These are phyloP conservation scores for Sporothrix variecibatus DNA, from an alignment of 2,329 filamentous ascomycete species.

Conservation along the genomic window DNA sequence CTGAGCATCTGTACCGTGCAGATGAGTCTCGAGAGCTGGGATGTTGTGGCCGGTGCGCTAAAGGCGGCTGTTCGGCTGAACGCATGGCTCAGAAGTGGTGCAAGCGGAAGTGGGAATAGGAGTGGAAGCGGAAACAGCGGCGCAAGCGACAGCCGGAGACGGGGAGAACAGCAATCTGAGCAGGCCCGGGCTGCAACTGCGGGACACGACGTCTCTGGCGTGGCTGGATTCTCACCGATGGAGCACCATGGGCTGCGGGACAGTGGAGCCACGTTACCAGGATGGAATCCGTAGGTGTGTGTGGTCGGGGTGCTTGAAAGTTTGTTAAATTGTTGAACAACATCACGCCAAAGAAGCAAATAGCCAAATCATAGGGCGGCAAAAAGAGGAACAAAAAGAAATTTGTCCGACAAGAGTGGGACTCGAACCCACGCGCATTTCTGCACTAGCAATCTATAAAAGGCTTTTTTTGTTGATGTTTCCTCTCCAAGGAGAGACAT, in stretches of 20 bases:
- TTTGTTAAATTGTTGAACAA: not conserved
- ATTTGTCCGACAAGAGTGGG: not conserved
- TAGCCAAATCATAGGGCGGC: no score
- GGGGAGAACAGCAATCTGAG: not conserved
- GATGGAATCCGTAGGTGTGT: not conserved
- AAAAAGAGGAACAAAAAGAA: not conserved
- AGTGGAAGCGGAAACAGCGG: not conserved
- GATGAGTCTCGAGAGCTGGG: constrained; percentile 53
- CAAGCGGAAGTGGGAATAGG: not conserved
- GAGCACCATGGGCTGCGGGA: constrained; percentile 9
- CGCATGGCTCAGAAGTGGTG: constrained; percentile 42
- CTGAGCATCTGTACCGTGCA: constrained; percentile 48
- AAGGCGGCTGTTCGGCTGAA: constrained; percentile 44
- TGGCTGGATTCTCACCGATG: not conserved
- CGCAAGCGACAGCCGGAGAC: not conserved
- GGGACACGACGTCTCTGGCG: not conserved
- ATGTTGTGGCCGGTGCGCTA: constrained; percentile 44
- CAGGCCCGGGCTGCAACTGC: not conserved
- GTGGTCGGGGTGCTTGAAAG: no score
- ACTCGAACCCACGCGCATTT: constrained; percentile 10
- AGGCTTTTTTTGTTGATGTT: not conserved
- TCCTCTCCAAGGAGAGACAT: not conserved
- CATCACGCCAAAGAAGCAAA: not conserved
- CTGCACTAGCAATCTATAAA: not conserved
- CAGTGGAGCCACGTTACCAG: not conserved